Conservation (phyloP, 805 yeast genomes). For the Sungouiella blattae region DNA sequence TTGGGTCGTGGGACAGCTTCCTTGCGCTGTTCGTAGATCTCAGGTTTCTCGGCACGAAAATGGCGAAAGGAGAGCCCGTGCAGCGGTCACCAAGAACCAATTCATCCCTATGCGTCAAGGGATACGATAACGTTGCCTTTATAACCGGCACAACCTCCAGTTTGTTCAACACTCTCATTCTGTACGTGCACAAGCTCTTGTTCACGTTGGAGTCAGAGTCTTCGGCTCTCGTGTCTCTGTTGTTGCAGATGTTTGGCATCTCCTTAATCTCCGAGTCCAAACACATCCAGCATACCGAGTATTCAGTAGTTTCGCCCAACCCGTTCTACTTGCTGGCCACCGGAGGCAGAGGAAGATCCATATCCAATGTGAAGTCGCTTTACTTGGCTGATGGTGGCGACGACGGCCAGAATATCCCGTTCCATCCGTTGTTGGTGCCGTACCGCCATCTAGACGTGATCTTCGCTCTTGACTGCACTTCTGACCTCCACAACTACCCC, state of each 20-base stretch:
- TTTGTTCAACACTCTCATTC: constrained; percentile 47
- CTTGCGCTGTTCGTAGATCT: constrained; percentile 47
- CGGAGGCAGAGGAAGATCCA: constrained; percentile 14
- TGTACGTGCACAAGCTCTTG: constrained; percentile 43
- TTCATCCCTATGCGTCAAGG: constrained; percentile 42
- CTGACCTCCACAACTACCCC: constrained; percentile 54
- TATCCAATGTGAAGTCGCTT: constrained; percentile 17
- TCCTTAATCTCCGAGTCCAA: constrained; percentile 11
- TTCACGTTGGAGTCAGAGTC: constrained; percentile 13
- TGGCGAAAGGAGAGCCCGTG: constrained; percentile 41
- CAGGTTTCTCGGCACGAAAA: constrained; percentile 49
- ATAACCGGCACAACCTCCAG: constrained; percentile 64
- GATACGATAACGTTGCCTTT: constrained; percentile 58
- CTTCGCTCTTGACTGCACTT: constrained; percentile 43
- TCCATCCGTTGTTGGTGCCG: constrained; percentile 39
- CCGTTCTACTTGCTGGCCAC: constrained; percentile 45
- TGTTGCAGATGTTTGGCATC: constrained; percentile 12
- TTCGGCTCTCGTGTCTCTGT: constrained; percentile 8
- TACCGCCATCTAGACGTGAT: constrained; percentile 36
- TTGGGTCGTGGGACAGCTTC: constrained; percentile 62
- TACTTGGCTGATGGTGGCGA: constrained; percentile 48
- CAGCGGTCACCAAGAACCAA: constrained; percentile 18
- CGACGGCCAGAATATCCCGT: constrained; percentile 47
- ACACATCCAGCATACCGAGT: constrained; percentile 50
- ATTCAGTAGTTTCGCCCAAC: constrained; percentile 59